Base-by-base conservation (phyloP, 1,284 basidiomycete species). In the Kwoniella shivajii region DNA sequence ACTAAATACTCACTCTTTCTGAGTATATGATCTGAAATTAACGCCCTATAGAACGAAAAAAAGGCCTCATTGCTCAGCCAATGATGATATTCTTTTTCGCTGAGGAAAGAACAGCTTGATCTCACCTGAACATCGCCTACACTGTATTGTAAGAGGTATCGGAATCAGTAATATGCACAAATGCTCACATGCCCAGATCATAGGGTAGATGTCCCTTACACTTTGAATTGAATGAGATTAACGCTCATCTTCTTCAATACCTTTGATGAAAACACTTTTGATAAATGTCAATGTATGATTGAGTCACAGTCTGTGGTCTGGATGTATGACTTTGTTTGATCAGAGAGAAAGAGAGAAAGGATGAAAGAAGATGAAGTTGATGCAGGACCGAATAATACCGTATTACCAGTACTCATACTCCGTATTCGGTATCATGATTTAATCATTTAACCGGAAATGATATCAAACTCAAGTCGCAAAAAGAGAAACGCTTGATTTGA, bases 201-300 rank as follows among this genome's bases (percentile, higher is more conserved):
- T 6, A 29, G 7, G 7, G 2, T 11, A 33, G 33, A 16, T 0
- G 3, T 0, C 5, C 62, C 72, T 44, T 51, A 75, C 73, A 75
- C 73, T 57, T 69, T 75, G 66, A 68, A 75, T 41, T 68, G 67
- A 44, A 75, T 67, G 34, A 75, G 61, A 41, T 68, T 65, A 44
- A 66, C 14, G 42, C 49, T 55, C 50, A 48, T 52, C 56, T 49
- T 58, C 9, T 22, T 9, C 29, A 50, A 18, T 47, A 36, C 41
- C 9, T 18, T 36, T 36, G 56, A 38, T 10, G 43, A 34, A 30
- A 37, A 9, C 41, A 56, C 33, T 37, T 43, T 56, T 47, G 26
- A 47, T 10, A 6, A n/a, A n/a, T 41, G 36, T 3, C 29, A 10
- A 9, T 33, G 29, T 3, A 33, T 31, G 20, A 6, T 16, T 31